Conservation (phyloP, 352 stramenopile genomes). For the Globisporangium canariense region DNA sequence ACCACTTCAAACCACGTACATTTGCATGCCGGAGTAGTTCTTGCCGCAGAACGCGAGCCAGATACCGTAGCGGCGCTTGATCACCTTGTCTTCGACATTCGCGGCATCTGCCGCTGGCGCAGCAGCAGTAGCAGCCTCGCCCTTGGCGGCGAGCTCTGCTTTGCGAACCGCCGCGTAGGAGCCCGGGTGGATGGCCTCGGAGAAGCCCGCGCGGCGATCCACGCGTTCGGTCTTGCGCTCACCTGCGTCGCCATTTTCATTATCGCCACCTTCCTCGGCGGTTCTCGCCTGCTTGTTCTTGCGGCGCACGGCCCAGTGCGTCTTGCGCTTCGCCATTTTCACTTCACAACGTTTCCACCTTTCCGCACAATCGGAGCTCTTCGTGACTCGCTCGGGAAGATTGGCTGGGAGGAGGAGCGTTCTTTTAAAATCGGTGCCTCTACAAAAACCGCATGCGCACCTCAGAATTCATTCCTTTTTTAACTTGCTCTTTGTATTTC, state of each 20-base stretch:
- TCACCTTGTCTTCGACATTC: slow-evolving; percentile 11
- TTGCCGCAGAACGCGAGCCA: slow-evolving; percentile 88
- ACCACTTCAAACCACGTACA: slow-evolving; percentile 31
- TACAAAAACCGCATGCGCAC: too few relatives aligned
- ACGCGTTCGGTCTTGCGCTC: slow-evolving; percentile 18
- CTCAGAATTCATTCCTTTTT: too few relatives aligned
- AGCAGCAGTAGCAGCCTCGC: not conserved
- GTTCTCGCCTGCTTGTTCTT: slow-evolving; percentile 69
- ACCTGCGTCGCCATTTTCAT: slow-evolving; percentile 16
- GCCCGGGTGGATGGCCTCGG: slow-evolving; percentile 63
- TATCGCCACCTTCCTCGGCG: slow-evolving; percentile 12
- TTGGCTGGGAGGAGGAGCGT: slow-evolving; percentile 3
- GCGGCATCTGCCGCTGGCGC: not conserved
- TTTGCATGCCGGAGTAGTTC: slow-evolving; percentile 89
- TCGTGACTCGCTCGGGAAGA: not conserved
- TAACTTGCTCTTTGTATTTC: too few relatives aligned
- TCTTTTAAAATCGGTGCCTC: too few relatives aligned
- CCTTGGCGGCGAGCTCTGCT: slow-evolving; percentile 13
- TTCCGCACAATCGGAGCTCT: not conserved
- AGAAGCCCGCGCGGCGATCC: slow-evolving; percentile 55
- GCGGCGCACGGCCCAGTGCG: slow-evolving; percentile 66
- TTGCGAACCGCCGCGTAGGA: slow-evolving; percentile 66
- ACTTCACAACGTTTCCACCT: not conserved
- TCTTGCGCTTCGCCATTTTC: slow-evolving; percentile 55
- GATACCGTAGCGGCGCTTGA: slow-evolving; percentile 75